Base-by-base conservation (phyloP, 2,329 filamentous ascomycete species). In the Claviceps spartinae region DNA sequence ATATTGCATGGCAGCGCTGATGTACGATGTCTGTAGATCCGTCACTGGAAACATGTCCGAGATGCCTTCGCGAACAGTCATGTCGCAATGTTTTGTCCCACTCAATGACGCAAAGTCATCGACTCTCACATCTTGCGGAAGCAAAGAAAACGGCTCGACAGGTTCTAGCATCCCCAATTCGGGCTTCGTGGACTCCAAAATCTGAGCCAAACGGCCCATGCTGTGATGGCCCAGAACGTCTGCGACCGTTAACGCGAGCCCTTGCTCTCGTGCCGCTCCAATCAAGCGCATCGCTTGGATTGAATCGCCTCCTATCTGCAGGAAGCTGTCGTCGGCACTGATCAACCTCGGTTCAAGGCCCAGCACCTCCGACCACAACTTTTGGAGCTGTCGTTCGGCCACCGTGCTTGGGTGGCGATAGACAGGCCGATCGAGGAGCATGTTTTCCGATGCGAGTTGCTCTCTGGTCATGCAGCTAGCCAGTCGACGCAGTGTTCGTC, bases 201-300 rank as follows among this genome's bases (percentile, higher is more conserved):
- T 44, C 3, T 24, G 16, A 18, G 42, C 42, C 4, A 24, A 11
- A 44, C 16, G 37, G 37, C 13, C 7, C 9, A 22, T 30, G n/a
- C 18, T 20, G 22, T 4, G 45, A 30, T n/a, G 8, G 2, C 8
- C 40, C 36, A 65, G 62, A 4, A 65, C 54, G 8, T 38, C 16
- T n/a, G 37, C 37, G 16, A 38, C 37, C 4, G 37, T 38, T 3
- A 38, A 38, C 37, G 37, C 13, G 37, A 38, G 37, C 16, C 37
- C 37, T 14, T 38, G 37, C 37, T 38, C 37, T 38, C 37, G 37
- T n/a, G 37, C 37, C 14, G 37, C 37, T 38, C 37, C 37, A 7
- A n/a, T 7, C 37, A 38, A 38, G 7, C 37, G 37, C 37, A 38
- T 38, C 6, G 37, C 37, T n/a, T 38, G 37, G 14, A 38, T 38